Evolutionary conservation across 2,329 filamentous ascomycete species (phyloP).

Genomic region (Apiospora phragmitis): DNA sequence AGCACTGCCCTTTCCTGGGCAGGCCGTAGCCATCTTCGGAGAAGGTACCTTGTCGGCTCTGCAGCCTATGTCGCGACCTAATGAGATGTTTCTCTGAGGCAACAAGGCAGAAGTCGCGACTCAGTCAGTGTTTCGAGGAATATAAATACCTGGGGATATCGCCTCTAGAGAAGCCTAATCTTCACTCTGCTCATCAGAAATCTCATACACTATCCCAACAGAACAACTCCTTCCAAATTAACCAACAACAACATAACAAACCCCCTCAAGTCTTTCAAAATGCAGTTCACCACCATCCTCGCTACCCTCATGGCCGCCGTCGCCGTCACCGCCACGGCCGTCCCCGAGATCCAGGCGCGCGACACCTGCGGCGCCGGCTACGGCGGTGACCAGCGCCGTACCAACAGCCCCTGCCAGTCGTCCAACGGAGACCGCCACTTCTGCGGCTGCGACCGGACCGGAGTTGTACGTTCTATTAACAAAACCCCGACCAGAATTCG

Average conservation of each 20-base stretch:
- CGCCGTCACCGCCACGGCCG: slow-evolving; percentile 14
- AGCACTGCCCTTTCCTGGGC: background rate
- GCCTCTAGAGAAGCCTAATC: background rate
- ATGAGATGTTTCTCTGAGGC: background rate
- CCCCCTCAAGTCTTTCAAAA: background rate
- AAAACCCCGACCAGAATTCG: background rate
- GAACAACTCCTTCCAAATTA: background rate
- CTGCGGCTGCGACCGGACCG: slow-evolving; percentile 21
- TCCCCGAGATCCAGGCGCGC: slow-evolving; percentile 13
- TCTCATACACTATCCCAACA: background rate
- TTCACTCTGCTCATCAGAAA: background rate
- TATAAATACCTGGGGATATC: background rate
- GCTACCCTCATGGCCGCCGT: background rate
- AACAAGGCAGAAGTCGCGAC: background rate
- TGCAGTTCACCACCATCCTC: slow-evolving; percentile 2
- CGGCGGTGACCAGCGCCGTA: slow-evolving; percentile 20
- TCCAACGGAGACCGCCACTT: slow-evolving; percentile 20
- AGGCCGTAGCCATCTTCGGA: background rate
- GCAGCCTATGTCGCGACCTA: background rate
- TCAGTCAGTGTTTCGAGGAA: background rate
- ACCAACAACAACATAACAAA: background rate
- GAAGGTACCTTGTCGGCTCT: background rate
- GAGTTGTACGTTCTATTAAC: slow-evolving; percentile 13
- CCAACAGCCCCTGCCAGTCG: slow-evolving; percentile 19
- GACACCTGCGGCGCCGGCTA: slow-evolving; percentile 21